Percentiles rank a stretch among this genome's conserved stretches.
Conservation (phyloP, 2,329 filamentous ascomycete genomes). For the Verticillium dahliae region DNA sequence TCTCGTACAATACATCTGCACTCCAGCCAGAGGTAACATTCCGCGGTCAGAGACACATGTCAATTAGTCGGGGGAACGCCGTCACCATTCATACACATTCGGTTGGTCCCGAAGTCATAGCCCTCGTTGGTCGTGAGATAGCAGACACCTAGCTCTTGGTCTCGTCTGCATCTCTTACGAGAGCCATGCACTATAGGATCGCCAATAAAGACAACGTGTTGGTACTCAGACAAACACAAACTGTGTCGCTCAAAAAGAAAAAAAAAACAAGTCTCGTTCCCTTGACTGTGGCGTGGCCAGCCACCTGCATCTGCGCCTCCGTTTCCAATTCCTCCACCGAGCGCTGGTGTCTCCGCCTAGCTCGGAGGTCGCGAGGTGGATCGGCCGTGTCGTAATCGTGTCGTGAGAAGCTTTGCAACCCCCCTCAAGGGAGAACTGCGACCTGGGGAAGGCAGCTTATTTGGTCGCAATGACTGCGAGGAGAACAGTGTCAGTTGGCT, state of each 20-base stretch:
- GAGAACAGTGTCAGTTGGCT: not conserved
- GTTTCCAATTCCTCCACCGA: not conserved
- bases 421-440: not conserved
- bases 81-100: conserved; percentile 14
- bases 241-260: not conserved
- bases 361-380: not conserved
- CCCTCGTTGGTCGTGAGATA: not conserved
- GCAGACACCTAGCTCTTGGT: not conserved
- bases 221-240: not conserved
- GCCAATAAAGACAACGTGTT: not conserved
- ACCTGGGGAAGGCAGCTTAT: not conserved
- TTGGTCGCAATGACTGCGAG: conserved; percentile 34
- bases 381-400: conserved; percentile 9
- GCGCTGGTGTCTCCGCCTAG: not conserved
- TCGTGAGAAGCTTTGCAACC: conserved; percentile 11
- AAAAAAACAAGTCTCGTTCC: not conserved
- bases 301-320: not conserved
- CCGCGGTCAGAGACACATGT: conserved; percentile 2
- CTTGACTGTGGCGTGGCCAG: not conserved
- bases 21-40: not conserved
- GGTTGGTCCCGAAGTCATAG: conserved; percentile 3
- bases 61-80: conserved; percentile 11
- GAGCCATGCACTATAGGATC: not conserved
- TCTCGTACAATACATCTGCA: not conserved
- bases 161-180: not conserved